phyloP scores from a whole-genome alignment of 192 early-diverging fungal species.

The Endogone sp. region DNA sequence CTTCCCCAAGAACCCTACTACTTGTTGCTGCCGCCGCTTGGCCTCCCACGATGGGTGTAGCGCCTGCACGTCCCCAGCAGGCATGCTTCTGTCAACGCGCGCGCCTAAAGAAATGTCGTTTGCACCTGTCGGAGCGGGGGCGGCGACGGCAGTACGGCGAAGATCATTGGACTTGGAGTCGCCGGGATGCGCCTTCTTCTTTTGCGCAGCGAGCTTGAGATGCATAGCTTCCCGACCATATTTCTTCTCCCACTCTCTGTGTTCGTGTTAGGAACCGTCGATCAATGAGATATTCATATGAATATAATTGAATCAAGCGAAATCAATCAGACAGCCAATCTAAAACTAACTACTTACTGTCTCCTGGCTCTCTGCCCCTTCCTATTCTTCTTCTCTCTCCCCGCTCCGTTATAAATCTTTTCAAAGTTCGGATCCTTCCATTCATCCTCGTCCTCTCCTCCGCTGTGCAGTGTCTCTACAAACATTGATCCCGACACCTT shows the following conservation, averaged over 20 bases:
- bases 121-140: not conserved
- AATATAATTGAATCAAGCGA: not conserved
- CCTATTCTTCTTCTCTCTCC: conserved; percentile 19
- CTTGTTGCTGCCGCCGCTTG: conserved; percentile 27
- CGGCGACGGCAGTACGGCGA: too few species aligned
- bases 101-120: not conserved
- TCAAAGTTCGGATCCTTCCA: conserved; percentile 28
- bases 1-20: conserved; percentile 15
- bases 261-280: not conserved
- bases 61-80: too few species aligned
- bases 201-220: not conserved
- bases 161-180: not conserved
- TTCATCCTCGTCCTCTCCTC: conserved; percentile 7
- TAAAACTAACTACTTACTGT: conserved; percentile 22
- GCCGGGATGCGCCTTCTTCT: not conserved
- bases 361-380: conserved; percentile 24
- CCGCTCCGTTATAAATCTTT: conserved; percentile 25
- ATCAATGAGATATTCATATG: not conserved
- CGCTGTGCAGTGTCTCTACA: conserved; percentile 8
- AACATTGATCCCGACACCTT: conserved; percentile 1
- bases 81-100: not conserved
- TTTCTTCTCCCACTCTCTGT: conserved; percentile 27
- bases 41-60: conserved; percentile 35
- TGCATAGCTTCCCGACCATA: conserved; percentile 30
- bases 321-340: too few species aligned